Evolutionary conservation across 108 stramenopile genomes (phyloP), one percentile per base, ranked within the genome.

Genomic region (Fragilaria crotonensis): DNA sequence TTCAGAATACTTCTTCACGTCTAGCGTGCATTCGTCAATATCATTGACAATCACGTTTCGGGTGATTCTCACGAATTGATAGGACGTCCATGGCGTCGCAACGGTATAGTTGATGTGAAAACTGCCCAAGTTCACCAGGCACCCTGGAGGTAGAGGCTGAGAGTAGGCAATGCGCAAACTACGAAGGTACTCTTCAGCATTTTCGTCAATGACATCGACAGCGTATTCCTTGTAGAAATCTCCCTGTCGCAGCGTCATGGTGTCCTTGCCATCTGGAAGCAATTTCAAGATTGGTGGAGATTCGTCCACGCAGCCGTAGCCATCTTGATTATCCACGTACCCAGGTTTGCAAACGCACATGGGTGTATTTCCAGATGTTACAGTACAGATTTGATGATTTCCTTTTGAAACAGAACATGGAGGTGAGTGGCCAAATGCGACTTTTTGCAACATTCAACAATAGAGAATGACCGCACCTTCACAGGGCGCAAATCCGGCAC

Each of bases 31-130:
- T 65, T 96, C 95, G 67, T 96, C 82, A 48, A 96, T 82, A 58
- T 96, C 90, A 25, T 89, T 89, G 64, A 96, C 89, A 31, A 87
- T 67, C 0, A 96, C 95, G 29, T 78, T 77, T 0, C 89, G 80
- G 1, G 78, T 88, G 7, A 83, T 69, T 23, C 61, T 60, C 5
- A 78, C 85, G 44, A 58, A 78, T 0, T 84, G 64, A 1, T 80
- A 83, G 18, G 62, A 63, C 0, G 93, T 90, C 95, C 95, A 96
- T 9, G 84, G 90, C 54, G 89, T 93, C 7, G 85, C 87, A 47
- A 96, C 81, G 4, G 93, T 93, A 78, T 96, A 96, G 59, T 89
- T 90, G 30, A 96, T 93, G 58, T 89, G 70, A 62, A 94, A 94
- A 31, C 76, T 62, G 41, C 93, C 93, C 60, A 96, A 83, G 59